Evolutionary conservation across 2,329 filamentous ascomycete genomes (phyloP).

Genomic region (Curvularia verruculosa): DNA sequence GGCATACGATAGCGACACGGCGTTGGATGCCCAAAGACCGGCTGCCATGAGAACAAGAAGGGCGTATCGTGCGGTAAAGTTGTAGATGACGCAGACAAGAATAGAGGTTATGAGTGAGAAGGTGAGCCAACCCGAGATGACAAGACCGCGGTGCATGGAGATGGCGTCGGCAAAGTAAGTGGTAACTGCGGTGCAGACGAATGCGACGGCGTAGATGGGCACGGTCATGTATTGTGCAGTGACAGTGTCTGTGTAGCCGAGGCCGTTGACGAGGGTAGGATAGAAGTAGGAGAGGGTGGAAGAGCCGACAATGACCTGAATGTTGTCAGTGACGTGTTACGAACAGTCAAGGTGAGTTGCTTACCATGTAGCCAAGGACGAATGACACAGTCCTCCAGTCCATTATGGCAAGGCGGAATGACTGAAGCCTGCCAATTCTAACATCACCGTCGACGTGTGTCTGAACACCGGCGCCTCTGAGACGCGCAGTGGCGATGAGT

Average conservation of each 20-base stretch:
- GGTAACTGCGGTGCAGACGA: slow-evolving; percentile 56
- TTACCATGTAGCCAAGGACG: slow-evolving; percentile 58
- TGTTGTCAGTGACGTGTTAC: slow-evolving; percentile 7
- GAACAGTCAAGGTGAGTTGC: slow-evolving; percentile 25
- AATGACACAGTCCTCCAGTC: slow-evolving; percentile 58
- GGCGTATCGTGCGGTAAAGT: slow-evolving; percentile 60
- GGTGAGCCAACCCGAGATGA: slow-evolving; percentile 58
- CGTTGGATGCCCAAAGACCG: slow-evolving; percentile 62
- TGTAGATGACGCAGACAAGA: slow-evolving; percentile 53
- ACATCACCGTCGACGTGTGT: slow-evolving; percentile 40
- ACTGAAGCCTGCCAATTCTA: slow-evolving; percentile 47
- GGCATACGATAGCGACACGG: slow-evolving; percentile 58
- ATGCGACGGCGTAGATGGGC: slow-evolving; percentile 61
- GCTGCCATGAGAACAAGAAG: slow-evolving; percentile 63
- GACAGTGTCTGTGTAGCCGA: slow-evolving; percentile 55
- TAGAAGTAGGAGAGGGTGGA: slow-evolving; percentile 63
- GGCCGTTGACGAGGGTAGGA: slow-evolving; percentile 58
- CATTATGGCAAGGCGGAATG: slow-evolving; percentile 48
- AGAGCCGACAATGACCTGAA: slow-evolving; percentile 54
- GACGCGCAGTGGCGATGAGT: slow-evolving; percentile 53
- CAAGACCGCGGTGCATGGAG: slow-evolving; percentile 54
- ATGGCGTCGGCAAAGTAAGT: slow-evolving; percentile 58
- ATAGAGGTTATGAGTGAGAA: slow-evolving; percentile 50
- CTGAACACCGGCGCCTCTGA: slow-evolving; percentile 53
- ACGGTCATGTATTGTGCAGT: slow-evolving; percentile 60